phyloP scores from a whole-genome alignment of 2,329 filamentous ascomycete species.

The Claviceps pazoutovae region DNA sequence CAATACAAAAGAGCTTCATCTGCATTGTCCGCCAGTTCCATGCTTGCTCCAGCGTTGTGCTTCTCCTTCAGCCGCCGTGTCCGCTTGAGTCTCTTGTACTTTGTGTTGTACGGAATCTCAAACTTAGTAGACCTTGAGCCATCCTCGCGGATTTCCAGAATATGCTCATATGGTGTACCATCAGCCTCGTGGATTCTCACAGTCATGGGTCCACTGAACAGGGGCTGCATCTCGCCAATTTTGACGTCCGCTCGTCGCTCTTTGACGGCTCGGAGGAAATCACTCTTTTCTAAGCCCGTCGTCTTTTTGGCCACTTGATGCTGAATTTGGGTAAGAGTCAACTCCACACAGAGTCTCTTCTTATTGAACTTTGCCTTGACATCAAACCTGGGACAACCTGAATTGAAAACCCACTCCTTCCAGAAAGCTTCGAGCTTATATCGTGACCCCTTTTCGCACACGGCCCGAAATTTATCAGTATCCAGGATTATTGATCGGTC shows the following conservation, averaged over 20 bases:
- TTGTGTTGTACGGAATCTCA: constrained; percentile 96
- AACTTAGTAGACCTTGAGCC: constrained; percentile 62
- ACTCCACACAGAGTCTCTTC: constrained; percentile 88
- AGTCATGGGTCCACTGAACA: constrained; percentile 93
- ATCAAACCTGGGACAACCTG: constrained; percentile 78
- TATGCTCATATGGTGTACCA: constrained; percentile 95
- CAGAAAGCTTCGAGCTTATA: constrained; percentile 83
- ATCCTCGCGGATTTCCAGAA: constrained; percentile 84
- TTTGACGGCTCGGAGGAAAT: constrained; percentile 75
- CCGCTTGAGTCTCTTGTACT: constrained; percentile 92
- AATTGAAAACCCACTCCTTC: constrained; percentile 79
- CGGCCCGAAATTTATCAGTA: constrained; percentile 60
- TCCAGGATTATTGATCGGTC: constrained; percentile 60
- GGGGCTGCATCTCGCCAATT: constrained; percentile 54
- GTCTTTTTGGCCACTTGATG: constrained; percentile 28
- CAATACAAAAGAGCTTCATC: constrained; percentile 82
- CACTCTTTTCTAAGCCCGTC: constrained; percentile 46
- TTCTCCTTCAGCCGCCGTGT: constrained; percentile 73
- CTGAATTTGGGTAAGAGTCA: constrained; percentile 71
- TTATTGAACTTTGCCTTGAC: constrained; percentile 92
- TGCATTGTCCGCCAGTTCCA: constrained; percentile 46
- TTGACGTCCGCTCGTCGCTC: constrained; percentile 60
- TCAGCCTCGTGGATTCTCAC: constrained; percentile 96
- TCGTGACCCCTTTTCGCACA: constrained; percentile 79
- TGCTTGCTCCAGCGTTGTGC: constrained; percentile 38